Evolutionary conservation across 2,329 filamentous ascomycete species (phyloP), one percentile per base, ranked within the genome.

Genomic region (Aureobasidium sp.): DNA sequence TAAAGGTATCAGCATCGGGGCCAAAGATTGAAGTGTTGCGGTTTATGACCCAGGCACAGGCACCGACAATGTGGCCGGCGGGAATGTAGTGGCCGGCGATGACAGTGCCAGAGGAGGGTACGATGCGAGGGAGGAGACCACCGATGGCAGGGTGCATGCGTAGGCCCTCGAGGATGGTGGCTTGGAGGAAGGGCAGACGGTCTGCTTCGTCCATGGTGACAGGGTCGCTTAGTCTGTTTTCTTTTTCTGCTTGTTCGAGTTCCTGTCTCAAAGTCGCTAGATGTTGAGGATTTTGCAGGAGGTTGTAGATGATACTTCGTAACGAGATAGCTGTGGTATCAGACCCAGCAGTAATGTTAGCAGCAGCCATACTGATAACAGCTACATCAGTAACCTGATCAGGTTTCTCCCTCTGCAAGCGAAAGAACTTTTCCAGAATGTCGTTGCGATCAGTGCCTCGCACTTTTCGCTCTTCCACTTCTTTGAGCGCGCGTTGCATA

Each of bases 51-150:
- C 77, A 77, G 2, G 76, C 70, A 53, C 74, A 77, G 61, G 75
- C 74, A 37, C 76, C 79, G 7, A 84, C 73, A 46, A 77, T 71
- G 1, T 77, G 78, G 27, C 80, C 80, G 46, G 71, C 75, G 0
- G 81, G 80, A 20, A 82, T 73, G 65, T 71, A 76, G 44, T 74
- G 67, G n/a, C 71, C 74, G 3, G 70, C 70, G 63, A 72, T 59
- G 1, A 59, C n/a, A 4, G 37, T 51, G 10, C 64, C 64, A 15
- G 37, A 41, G 12, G n/a, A 27, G 13, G 64, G 63, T 1, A 64
- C 64, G 3, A 44, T 46, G 4, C 60, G 55, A 5, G 52, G 46
- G 1, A 63, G n/a, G 1, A 53, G n/a, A 10, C 69, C 57, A 17
- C 70, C 71, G 53, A 71, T 48, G 13, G 63, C 44, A 9, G 71